Percentiles rank a stretch among this genome's conserved stretches.
Evolutionary conservation across 176 grass and related monocot species (phyloP).

Genomic region (Oryza nivara): DNA sequence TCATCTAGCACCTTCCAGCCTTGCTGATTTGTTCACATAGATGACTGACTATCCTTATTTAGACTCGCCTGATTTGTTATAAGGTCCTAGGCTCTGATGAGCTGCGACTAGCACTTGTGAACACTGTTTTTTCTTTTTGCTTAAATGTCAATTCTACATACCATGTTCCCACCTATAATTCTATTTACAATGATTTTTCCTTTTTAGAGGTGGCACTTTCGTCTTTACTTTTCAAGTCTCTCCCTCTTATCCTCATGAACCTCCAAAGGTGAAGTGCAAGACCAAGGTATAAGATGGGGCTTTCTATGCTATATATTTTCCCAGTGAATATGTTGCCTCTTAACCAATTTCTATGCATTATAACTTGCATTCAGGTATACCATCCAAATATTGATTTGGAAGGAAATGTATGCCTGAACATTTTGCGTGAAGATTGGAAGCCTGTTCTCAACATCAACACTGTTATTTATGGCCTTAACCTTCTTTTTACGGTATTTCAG

Average conservation of each 20-base stretch:
- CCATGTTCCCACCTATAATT: not conserved
- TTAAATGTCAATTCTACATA: not conserved
- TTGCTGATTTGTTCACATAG: not conserved
- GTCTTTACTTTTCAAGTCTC: conserved; percentile 86
- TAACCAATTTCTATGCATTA: conserved; percentile 13
- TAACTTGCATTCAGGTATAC: conserved; percentile 60
- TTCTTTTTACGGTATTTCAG: conserved; percentile 75
- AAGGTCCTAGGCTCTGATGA: not conserved
- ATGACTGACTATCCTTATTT: not conserved
- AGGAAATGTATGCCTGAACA: conserved; percentile 91
- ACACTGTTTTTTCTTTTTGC: not conserved
- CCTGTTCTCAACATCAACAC: conserved; percentile 92
- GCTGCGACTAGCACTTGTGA: not conserved
- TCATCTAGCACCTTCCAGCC: not conserved
- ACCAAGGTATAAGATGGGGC: conserved; percentile 67
- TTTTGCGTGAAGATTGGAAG: conserved; percentile 93
- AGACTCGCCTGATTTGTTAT: not conserved
- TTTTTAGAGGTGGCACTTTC: conserved; percentile 68
- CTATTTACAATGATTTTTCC: conserved; percentile 4
- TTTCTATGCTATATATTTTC: not conserved
- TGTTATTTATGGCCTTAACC: conserved; percentile 81
- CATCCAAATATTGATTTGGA: conserved; percentile 95
- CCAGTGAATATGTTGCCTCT: conserved; percentile 4
- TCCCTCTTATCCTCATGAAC: conserved; percentile 87
- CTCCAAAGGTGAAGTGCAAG: conserved; percentile 94